Conservation (phyloP, 140 eudicot species). For the Anethum foeniculum region DNA sequence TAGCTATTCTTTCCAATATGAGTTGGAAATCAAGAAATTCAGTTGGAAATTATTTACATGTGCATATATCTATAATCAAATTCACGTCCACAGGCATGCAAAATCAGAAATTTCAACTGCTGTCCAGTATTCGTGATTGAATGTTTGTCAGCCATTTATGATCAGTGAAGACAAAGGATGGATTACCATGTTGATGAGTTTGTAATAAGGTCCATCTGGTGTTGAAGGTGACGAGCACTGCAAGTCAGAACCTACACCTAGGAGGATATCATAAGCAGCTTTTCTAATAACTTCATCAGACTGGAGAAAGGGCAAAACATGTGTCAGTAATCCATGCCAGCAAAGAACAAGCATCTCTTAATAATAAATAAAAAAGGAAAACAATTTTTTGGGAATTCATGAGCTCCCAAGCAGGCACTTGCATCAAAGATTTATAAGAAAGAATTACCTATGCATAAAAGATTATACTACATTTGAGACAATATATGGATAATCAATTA, state of each 20-base stretch:
- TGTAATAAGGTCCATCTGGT: slow-evolving; percentile 50
- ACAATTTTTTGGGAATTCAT: neutral
- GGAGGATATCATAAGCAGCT: slow-evolving; percentile 73
- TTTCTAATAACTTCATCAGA: slow-evolving; percentile 75
- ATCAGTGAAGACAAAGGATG: slow-evolving; percentile 2
- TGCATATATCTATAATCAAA: neutral
- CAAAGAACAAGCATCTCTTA: neutral
- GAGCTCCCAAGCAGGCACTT: neutral
- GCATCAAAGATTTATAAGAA: neutral
- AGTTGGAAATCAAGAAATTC: neutral
- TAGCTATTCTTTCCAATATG: neutral
- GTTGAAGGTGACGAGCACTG: slow-evolving; percentile 40
- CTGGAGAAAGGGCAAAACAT: slow-evolving; percentile 29
- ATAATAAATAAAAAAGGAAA: neutral
- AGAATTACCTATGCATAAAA: neutral
- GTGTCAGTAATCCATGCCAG: neutral
- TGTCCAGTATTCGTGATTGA: neutral
- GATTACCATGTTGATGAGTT: slow-evolving; percentile 70
- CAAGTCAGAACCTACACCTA: slow-evolving; percentile 55
- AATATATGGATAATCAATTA: neutral
- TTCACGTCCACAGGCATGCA: neutral
- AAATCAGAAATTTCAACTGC: neutral
- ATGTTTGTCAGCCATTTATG: neutral
- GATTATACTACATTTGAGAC: neutral
- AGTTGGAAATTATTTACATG: neutral